Evolutionary conservation across 257 asterid species (phyloP).

Genomic region (Echites panduratus): DNA sequence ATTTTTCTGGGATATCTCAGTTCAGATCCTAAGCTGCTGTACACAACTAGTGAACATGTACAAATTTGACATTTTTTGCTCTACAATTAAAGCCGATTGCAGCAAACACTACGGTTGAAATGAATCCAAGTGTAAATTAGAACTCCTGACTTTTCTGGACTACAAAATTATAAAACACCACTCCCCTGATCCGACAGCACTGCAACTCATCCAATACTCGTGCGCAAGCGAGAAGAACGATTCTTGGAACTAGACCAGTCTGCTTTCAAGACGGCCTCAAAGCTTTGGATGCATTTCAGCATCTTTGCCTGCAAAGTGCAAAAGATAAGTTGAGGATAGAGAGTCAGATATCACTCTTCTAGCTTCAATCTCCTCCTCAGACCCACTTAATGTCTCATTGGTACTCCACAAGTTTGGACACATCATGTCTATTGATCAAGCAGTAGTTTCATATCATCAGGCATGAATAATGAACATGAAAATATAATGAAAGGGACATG

Average conservation of each 20-base stretch:
- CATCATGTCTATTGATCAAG: not conserved
- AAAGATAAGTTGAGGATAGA: not conserved
- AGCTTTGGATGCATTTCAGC: slow-evolving; percentile 39
- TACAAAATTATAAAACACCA: not conserved
- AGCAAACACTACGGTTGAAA: not conserved
- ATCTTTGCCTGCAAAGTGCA: slow-evolving; percentile 59
- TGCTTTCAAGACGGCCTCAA: slow-evolving; percentile 52
- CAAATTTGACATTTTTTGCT: too few relatives aligned
- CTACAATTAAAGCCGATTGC: not conserved
- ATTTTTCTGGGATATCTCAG: not conserved
- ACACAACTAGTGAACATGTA: not conserved
- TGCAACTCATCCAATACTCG: slow-evolving; percentile 8
- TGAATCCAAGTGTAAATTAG: not conserved
- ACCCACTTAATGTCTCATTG: too few relatives aligned
- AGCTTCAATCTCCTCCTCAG: too few relatives aligned
- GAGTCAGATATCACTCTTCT: too few relatives aligned
- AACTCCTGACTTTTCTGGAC: not conserved
- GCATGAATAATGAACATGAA: slow-evolving; percentile 1
- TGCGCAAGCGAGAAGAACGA: slow-evolving; percentile 38
- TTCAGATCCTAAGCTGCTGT: not conserved
- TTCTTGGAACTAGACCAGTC: slow-evolving; percentile 37
- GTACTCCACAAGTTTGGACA: not conserved
- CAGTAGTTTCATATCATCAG: not conserved
- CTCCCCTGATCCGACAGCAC: not conserved
- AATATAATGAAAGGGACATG: not conserved